phyloP scores from a whole-genome alignment of 176 grass and related monocot genomes.

The Calamus simplicifolius region DNA sequence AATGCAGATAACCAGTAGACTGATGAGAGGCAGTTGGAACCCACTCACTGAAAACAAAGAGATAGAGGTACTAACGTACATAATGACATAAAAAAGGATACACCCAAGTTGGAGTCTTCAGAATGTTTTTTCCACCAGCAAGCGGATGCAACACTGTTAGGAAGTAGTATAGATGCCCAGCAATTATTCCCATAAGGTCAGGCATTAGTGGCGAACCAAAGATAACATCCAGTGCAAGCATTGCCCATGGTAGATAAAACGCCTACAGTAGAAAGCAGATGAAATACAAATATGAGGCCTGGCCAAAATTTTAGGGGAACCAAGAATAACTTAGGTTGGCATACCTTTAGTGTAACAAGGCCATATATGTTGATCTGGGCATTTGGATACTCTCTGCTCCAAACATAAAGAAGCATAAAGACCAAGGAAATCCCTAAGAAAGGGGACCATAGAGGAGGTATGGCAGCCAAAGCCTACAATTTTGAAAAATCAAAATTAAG shows the following conservation, averaged over 20 bases:
- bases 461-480: slow-evolving; percentile 45
- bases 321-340: neutral
- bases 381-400: slow-evolving; percentile 91
- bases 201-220: slow-evolving; percentile 62
- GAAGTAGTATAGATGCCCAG: slow-evolving; percentile 94
- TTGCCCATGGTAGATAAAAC: slow-evolving; percentile 97
- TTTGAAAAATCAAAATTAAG: too few relatives aligned
- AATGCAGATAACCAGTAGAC: too few relatives aligned
- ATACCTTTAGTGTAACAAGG: slow-evolving; percentile 73
- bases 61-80: too few relatives aligned
- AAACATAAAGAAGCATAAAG: slow-evolving; percentile 84
- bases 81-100: slow-evolving; percentile 57
- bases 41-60: too few relatives aligned
- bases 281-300: neutral
- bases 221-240: slow-evolving; percentile 81
- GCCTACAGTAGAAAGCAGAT: slow-evolving; percentile 37
- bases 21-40: too few relatives aligned
- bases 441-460: slow-evolving; percentile 25
- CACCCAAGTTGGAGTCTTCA: slow-evolving; percentile 90
- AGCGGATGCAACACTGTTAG: slow-evolving; percentile 74
- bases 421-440: slow-evolving; percentile 66
- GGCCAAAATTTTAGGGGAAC: too few relatives aligned
- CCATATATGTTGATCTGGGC: slow-evolving; percentile 90
- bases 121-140: slow-evolving; percentile 62
- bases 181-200: slow-evolving; percentile 67